phyloP scores from a whole-genome alignment of 306 rosid genomes.

The Coriaria nepalensis region DNA sequence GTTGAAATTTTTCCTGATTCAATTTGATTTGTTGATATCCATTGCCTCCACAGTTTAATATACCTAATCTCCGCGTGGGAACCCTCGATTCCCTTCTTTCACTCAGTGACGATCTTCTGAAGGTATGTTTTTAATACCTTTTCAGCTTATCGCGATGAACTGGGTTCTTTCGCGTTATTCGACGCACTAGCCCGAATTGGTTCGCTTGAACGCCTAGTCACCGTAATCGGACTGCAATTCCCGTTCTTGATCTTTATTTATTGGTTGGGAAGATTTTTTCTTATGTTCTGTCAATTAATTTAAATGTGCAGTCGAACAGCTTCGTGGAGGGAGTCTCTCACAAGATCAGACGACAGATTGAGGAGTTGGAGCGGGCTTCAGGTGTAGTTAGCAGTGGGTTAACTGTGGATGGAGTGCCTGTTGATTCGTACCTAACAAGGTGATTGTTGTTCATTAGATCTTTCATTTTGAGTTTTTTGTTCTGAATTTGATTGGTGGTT shows the following conservation, averaged over 20 bases:
- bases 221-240: too few relatives aligned
- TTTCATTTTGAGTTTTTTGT: slow-evolving; percentile 5
- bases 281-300: not conserved
- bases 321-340: slow-evolving; percentile 78
- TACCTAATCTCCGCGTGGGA: slow-evolving; percentile 94
- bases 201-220: too few relatives aligned
- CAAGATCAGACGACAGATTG: slow-evolving; percentile 96
- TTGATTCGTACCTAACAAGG: slow-evolving; percentile 91
- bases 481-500: slow-evolving; percentile 2
- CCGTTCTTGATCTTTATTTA: too few relatives aligned
- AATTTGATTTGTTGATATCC: not conserved
- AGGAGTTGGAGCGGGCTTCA: slow-evolving; percentile 65
- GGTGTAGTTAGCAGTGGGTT: slow-evolving; percentile 48
- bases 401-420: slow-evolving; percentile 91
- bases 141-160: too few relatives aligned
- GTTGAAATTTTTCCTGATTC: not conserved
- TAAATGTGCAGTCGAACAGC: slow-evolving; percentile 50
- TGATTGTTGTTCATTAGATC: not conserved
- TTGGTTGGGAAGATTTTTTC: not conserved
- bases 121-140: slow-evolving; percentile 25
- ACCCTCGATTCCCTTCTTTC: slow-evolving; percentile 96
- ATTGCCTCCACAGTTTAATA: slow-evolving; percentile 41
- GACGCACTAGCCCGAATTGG: too few relatives aligned
- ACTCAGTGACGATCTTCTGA: slow-evolving; percentile 90
- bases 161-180: too few relatives aligned